Percentiles rank a stretch among this genome's conserved stretches.
phyloP scores from a whole-genome alignment of 495 filamentous ascomycete genomes.

The Amphirosellinia nigrospora region DNA sequence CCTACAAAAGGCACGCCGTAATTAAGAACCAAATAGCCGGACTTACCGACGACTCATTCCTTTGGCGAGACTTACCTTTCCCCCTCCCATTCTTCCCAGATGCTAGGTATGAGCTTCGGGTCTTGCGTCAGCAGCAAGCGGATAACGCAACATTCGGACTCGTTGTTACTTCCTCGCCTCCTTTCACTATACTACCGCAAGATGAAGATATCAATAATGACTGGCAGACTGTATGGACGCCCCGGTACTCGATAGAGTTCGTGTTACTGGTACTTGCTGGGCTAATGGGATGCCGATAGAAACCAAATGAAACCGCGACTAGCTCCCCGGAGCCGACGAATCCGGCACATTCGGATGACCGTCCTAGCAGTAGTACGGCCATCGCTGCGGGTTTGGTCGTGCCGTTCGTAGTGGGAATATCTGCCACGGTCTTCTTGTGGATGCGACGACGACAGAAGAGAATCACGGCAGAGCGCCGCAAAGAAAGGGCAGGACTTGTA shows the following conservation, averaged over 20 bases:
- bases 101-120: constrained; percentile 48
- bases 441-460: constrained; percentile 34
- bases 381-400: constrained; percentile 38
- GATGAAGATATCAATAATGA: constrained; percentile 23
- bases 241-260: background rate
- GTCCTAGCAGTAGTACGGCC: constrained; percentile 34
- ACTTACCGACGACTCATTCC: constrained; percentile 39
- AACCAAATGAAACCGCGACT: constrained; percentile 25
- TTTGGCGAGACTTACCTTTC: constrained; percentile 45
- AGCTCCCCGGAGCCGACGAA: constrained; percentile 30
- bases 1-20: background rate
- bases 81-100: constrained; percentile 44
- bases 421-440: constrained; percentile 34
- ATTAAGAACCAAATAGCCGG: constrained; percentile 34
- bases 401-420: constrained; percentile 33
- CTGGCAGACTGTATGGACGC: constrained; percentile 11
- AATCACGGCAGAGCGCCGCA: constrained; percentile 29
- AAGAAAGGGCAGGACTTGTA: constrained; percentile 34
- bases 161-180: constrained; percentile 28
- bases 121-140: constrained; percentile 32
- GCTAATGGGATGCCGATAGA: constrained; percentile 21
- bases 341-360: constrained; percentile 20
- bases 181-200: constrained; percentile 29
- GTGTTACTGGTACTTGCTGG: background rate
- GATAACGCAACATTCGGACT: constrained; percentile 15